These are phyloP conservation scores for Plasmodium cynomolgi DNA, from an alignment of 169 alveolate species.

Conservation along the genomic window DNA sequence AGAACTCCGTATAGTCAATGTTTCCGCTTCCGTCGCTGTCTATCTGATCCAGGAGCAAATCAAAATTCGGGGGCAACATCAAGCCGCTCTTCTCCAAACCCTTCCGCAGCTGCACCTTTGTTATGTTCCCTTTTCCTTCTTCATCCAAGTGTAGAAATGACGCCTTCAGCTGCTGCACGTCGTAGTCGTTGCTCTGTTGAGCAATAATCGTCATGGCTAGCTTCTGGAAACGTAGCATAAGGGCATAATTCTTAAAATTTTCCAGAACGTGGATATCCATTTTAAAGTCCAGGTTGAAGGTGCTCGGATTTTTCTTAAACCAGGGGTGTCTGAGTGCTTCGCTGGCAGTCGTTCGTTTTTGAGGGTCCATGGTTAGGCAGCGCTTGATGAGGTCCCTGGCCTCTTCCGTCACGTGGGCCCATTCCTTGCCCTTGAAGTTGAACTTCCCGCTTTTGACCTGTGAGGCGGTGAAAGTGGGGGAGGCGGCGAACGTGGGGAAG, in stretches of 20 bases:
- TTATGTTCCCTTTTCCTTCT: slow-evolving; percentile 79
- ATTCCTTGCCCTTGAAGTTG: slow-evolving; percentile 89
- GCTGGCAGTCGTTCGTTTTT: slow-evolving; percentile 88
- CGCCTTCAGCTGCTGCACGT: slow-evolving; percentile 76
- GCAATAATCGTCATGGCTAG: slow-evolving; percentile 83
- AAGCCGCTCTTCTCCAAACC: slow-evolving; percentile 78
- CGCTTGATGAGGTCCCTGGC: slow-evolving; percentile 91
- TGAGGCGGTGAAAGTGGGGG: neutral
- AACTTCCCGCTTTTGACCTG: slow-evolving; percentile 87
- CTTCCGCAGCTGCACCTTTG: slow-evolving; percentile 76
- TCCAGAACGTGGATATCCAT: slow-evolving; percentile 68
- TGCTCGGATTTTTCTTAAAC: slow-evolving; percentile 79
- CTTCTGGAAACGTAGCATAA: slow-evolving; percentile 71
- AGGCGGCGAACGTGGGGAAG: neutral
- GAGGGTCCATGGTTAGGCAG: slow-evolving; percentile 88
- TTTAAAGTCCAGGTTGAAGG: slow-evolving; percentile 26
- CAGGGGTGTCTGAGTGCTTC: slow-evolving; percentile 90
- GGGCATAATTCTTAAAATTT: slow-evolving; percentile 55
- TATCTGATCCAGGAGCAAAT: slow-evolving; percentile 84
- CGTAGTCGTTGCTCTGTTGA: slow-evolving; percentile 81
- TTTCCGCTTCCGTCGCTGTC: slow-evolving; percentile 92
- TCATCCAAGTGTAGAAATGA: slow-evolving; percentile 78
- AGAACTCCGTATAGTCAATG: slow-evolving; percentile 88
- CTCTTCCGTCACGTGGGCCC: slow-evolving; percentile 88
- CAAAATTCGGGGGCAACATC: slow-evolving; percentile 82